Evolutionary conservation across 2,329 filamentous ascomycete genomes (phyloP), one percentile per base, ranked within the genome.

Genomic region (Huntiella bhutanensis): DNA sequence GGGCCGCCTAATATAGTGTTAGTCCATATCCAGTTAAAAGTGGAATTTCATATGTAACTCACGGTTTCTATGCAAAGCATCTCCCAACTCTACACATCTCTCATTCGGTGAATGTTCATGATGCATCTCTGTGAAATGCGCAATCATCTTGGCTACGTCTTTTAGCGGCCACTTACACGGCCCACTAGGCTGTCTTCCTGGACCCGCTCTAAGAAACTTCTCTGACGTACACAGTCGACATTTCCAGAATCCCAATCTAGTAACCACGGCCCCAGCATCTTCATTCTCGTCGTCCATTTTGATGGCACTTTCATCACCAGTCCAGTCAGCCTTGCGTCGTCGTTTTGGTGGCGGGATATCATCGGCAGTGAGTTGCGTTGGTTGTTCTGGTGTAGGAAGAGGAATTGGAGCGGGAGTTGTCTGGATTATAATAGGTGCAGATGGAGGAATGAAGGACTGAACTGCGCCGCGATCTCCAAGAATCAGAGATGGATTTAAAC

Each of bases 111-210:
- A 52, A 51, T 68, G 65, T 57, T 68, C 65, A 2, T 55, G 56
- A 52, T 68, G 65, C 59, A 68, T 60, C 43, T 65, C 63, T 7
- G 64, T 62, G 51, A 62, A 67, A 53, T 68, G 65, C 16, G 64
- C 64, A 44, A 68, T 59, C 55, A 68, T 59, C 58, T 68, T 68
- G 35, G 61, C 61, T 38, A 67, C 59, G 47, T 68, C 65, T 52
- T 63, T 63, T 10, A 68, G 57, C 2, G 65, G 63, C 65, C 65
- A 67, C 51, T 66, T 66, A 53, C 62, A 64, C 28, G 65, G 64
- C 41, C 59, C 61, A 43, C 60, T 62, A 16, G 65, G 65, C 44
- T 63, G 59, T 43, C 64, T 60, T 36, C 59, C 62, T 4, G 55
- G 52, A 2, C 62, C 62, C 0, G 64, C 62, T n/a, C 60, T 55